Base-by-base conservation (phyloP, 2,329 filamentous ascomycete species). In the Colletotrichum gigasporum region DNA sequence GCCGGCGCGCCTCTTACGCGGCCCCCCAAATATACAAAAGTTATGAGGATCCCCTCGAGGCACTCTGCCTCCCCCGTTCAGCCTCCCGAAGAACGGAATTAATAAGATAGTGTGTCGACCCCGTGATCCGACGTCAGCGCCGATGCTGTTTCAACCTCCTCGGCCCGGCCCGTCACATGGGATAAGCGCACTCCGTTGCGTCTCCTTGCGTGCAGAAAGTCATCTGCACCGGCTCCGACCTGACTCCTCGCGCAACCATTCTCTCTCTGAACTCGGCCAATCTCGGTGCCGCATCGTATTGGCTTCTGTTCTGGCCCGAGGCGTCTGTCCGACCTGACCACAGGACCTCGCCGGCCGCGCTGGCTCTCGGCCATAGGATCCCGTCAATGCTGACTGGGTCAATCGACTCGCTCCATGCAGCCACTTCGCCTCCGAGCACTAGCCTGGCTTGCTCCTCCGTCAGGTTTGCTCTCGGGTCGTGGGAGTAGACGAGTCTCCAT, bases 401-500 rank as follows among this genome's bases (percentile, higher is more conserved):
- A 66, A 86, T 83, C n/a, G 90, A 90, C 79, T 97, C 94, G 67
- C 85, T 86, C 93, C 93, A 97, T 62, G 93, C 86, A 59, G 92
- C 91, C 14, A 90, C 87, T 79, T 97, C 94, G 24, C 93, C 94
- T 44, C 94, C 94, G 8, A 96, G 76, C 3, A 97, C 90, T 11
- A 92, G 84, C 72, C 90, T 83, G 24, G 87, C 86, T 42, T 87
- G 76, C 24, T 88, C 82, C 9, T 77, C 78, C 0, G 90, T 85
- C 4, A 97, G 82, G 45, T 86, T 87, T 3, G 79, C 82, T 3
- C 89, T 80, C 0, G 93, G 93, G 73, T 97, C 90, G 76, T 95
- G 91, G 18, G 88, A 86, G 82, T 97, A 97, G 63, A 95, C 85
- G 26, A 92, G 82, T 6, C 88, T 86, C 94, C 94, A 97, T 79